A percentile compares a stretch with the other conserved stretches of the same genome.
Evolutionary conservation across 2,329 filamentous ascomycete species (phyloP).

Genomic region (Lecanicillium sp.): DNA sequence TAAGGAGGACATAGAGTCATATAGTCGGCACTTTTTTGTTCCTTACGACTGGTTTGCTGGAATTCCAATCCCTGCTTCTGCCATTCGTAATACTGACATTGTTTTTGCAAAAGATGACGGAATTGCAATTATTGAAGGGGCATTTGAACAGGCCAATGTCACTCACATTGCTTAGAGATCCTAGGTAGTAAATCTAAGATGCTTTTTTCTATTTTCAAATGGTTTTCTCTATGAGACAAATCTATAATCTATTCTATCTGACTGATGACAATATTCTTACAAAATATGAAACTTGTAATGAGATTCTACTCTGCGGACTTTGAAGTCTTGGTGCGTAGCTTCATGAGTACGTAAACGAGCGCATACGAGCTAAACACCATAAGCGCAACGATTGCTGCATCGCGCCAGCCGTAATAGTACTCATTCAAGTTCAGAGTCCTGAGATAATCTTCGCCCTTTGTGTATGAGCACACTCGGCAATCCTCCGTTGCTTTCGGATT

Average conservation of each 20-base stretch:
- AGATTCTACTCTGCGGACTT: conserved; percentile 32
- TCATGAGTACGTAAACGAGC: conserved; percentile 37
- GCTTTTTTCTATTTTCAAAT: too few relatives aligned
- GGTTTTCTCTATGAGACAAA: neutral
- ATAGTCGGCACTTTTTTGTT: too few relatives aligned
- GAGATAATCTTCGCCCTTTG: conserved; percentile 50
- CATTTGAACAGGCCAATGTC: too few relatives aligned
- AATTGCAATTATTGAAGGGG: too few relatives aligned
- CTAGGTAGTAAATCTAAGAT: too few relatives aligned
- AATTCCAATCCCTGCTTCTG: too few relatives aligned
- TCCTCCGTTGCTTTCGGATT: conserved; percentile 49
- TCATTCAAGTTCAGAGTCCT: conserved; percentile 48
- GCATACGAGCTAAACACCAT: conserved; percentile 47
- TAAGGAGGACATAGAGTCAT: too few relatives aligned
- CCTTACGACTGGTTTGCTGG: too few relatives aligned
- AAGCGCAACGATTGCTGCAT: conserved; percentile 50
- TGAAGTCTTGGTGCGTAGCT: conserved; percentile 37
- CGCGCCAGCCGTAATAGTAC: conserved; percentile 58
- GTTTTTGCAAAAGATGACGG: too few relatives aligned
- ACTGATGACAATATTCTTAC: conserved; percentile 1
- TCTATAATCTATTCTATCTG: neutral
- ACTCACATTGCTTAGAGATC: too few relatives aligned
- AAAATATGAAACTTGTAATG: neutral
- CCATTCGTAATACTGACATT: too few relatives aligned
- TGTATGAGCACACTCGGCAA: conserved; percentile 56